Evolutionary conservation across 2,329 filamentous ascomycete genomes (phyloP).

Genomic region (Mariannaea elegans): DNA sequence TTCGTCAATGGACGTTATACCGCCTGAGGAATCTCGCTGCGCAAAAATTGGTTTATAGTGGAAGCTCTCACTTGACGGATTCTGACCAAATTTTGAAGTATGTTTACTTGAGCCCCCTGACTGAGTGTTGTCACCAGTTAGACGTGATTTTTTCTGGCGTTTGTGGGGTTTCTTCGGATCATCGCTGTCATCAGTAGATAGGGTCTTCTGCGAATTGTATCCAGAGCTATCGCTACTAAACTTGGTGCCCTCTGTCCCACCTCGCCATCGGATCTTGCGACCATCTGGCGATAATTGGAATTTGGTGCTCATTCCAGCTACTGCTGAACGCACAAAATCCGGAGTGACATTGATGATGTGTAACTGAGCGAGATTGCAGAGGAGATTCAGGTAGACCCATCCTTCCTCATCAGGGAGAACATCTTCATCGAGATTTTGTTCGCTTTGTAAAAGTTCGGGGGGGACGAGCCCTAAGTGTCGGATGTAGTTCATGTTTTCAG

Average conservation of each 20-base stretch:
- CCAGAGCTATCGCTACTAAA: conserved; percentile 71
- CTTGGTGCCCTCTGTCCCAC: conserved; percentile 70
- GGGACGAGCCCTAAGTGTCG: conserved; percentile 75
- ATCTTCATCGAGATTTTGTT: conserved; percentile 50
- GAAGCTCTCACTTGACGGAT: conserved; percentile 58
- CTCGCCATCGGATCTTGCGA: conserved; percentile 82
- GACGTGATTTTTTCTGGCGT: conserved; percentile 53
- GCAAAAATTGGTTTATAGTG: conserved; percentile 73
- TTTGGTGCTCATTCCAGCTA: conserved; percentile 75
- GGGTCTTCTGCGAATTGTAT: conserved; percentile 57
- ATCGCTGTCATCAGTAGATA: conserved; percentile 60
- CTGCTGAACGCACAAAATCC: conserved; percentile 77
- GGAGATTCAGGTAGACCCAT: conserved; percentile 84
- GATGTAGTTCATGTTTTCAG: conserved; percentile 83
- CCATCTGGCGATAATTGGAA: conserved; percentile 83
- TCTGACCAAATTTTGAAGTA: conserved; percentile 51
- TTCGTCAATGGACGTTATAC: conserved; percentile 58
- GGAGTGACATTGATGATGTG: conserved; percentile 86
- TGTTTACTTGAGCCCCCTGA: conserved; percentile 49
- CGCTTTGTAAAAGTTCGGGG: conserved; percentile 60
- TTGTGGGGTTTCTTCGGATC: conserved; percentile 56
- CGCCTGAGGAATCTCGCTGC: conserved; percentile 57
- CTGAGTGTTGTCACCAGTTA: conserved; percentile 45
- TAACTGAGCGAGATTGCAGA: conserved; percentile 83
- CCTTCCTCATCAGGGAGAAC: conserved; percentile 72